These are phyloP conservation scores for Corchorus olitorius DNA, from an alignment of 345 rosid genomes.

Conservation along the genomic window DNA sequence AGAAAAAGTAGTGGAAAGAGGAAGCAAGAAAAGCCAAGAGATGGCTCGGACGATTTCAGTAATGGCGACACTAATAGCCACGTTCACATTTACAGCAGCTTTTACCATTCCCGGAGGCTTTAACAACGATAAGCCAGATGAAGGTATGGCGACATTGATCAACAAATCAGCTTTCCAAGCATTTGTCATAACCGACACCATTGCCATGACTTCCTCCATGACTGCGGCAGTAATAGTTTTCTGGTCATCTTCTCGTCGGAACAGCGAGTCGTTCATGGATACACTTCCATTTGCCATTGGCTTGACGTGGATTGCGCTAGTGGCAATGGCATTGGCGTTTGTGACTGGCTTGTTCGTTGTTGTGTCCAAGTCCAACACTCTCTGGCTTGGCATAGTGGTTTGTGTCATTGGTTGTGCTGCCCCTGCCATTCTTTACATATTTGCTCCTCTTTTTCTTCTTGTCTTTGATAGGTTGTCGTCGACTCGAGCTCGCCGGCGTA, in stretches of 20 bases:
- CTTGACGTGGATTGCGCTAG: conserved; percentile 13
- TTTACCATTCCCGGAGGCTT: conserved; percentile 1
- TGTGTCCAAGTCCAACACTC: neutral
- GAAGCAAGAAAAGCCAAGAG: neutral
- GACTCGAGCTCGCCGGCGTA: conserved; percentile 2
- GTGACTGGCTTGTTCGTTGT: conserved; percentile 17
- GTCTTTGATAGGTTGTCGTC: conserved; percentile 2
- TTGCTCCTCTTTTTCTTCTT: conserved; percentile 9
- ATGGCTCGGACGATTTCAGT: conserved; percentile 8
- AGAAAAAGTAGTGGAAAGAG: neutral
- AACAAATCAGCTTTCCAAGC: conserved; percentile 9
- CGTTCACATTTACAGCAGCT: conserved; percentile 13
- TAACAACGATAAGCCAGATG: neutral
- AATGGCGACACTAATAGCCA: conserved; percentile 14
- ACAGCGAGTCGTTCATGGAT: conserved; percentile 6
- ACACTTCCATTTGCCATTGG: conserved; percentile 12
- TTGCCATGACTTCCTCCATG: conserved; percentile 13
- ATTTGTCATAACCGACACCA: conserved; percentile 5
- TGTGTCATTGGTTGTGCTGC: conserved; percentile 17
- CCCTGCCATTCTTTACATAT: conserved; percentile 14
- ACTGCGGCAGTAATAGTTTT: conserved; percentile 11
- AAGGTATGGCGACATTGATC: conserved; percentile 1
- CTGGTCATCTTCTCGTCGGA: conserved; percentile 15
- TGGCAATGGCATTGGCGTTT: conserved; percentile 12
- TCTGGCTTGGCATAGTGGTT: conserved; percentile 4